These are phyloP conservation scores for Vitellaria paradoxa DNA, from an alignment of 179 eudicot species.

Conservation along the genomic window DNA sequence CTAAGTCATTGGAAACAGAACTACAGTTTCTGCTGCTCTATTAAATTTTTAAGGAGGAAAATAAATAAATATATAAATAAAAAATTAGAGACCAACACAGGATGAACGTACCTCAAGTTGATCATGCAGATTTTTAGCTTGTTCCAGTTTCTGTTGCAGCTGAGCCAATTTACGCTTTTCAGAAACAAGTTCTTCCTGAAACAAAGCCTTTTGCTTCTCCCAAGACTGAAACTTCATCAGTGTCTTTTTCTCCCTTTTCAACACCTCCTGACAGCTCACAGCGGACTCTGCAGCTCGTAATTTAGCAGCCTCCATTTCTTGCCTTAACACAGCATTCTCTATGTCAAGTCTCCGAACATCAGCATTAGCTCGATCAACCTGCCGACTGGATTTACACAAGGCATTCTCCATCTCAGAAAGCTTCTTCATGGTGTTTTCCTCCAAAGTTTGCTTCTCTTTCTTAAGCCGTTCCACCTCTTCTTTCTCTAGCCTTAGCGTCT, in stretches of 20 bases:
- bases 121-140: slow-evolving; percentile 48
- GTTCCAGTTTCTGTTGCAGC: slow-evolving; percentile 57
- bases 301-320: slow-evolving; percentile 85
- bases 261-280: slow-evolving; percentile 75
- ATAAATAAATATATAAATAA: no score
- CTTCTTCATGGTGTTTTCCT: slow-evolving; percentile 87
- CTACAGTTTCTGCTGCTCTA: background rate
- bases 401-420: slow-evolving; percentile 96
- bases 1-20: no score
- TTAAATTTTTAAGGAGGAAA: no score
- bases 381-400: slow-evolving; percentile 73
- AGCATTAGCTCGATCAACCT: slow-evolving; percentile 76
- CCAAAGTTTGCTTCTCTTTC: slow-evolving; percentile 75
- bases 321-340: slow-evolving; percentile 61
- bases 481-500: slow-evolving; percentile 77
- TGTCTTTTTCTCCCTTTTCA: slow-evolving; percentile 74
- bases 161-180: slow-evolving; percentile 58
- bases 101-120: slow-evolving; percentile 69
- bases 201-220: slow-evolving; percentile 76
- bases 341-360: slow-evolving; percentile 75
- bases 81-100: no score
- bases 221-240: slow-evolving; percentile 63
- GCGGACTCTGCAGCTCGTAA: slow-evolving; percentile 72
- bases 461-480: slow-evolving; percentile 86
- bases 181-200: slow-evolving; percentile 75